A percentile compares a stretch with the other conserved stretches of the same genome.
phyloP scores from a whole-genome alignment of 495 filamentous ascomycete species.

The Aspergillus heteromorphus region DNA sequence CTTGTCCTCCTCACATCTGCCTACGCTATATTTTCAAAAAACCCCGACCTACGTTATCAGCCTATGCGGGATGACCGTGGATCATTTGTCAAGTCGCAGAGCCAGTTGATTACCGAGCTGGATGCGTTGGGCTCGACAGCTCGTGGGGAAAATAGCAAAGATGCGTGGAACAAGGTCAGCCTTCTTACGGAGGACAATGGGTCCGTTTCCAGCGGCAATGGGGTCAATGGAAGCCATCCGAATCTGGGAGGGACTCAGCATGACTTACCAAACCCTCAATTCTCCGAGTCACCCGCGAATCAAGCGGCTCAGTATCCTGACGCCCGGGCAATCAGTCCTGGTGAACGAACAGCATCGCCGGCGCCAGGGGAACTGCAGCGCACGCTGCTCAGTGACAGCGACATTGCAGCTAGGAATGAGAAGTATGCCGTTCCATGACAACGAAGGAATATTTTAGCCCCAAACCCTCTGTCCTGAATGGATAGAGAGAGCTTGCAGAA shows the following conservation, averaged over 20 bases:
- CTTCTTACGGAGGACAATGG: conserved; percentile 73
- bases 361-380: neutral
- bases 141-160: conserved; percentile 70
- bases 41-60: conserved; percentile 93
- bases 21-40: conserved; percentile 83
- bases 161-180: conserved; percentile 53
- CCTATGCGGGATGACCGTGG: conserved; percentile 95
- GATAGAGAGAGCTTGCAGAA: too few species aligned
- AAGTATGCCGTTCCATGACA: too few species aligned
- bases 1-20: conserved; percentile 81
- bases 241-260: neutral
- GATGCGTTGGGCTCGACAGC: conserved; percentile 92
- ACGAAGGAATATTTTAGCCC: too few species aligned
- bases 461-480: too few species aligned
- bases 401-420: neutral
- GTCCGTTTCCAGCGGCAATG: conserved; percentile 51
- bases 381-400: neutral
- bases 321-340: neutral
- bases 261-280: neutral
- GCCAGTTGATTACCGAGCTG: conserved; percentile 82
- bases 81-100: conserved; percentile 96
- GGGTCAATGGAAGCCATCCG: conserved; percentile 21
- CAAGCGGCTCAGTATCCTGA: neutral
- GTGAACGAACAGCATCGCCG: neutral
- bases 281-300: neutral